Percentiles rank a stretch among this genome's conserved stretches.
Evolutionary conservation across 2,329 filamentous ascomycete species (phyloP).

Genomic region (Orbilia blumenaviensis): DNA sequence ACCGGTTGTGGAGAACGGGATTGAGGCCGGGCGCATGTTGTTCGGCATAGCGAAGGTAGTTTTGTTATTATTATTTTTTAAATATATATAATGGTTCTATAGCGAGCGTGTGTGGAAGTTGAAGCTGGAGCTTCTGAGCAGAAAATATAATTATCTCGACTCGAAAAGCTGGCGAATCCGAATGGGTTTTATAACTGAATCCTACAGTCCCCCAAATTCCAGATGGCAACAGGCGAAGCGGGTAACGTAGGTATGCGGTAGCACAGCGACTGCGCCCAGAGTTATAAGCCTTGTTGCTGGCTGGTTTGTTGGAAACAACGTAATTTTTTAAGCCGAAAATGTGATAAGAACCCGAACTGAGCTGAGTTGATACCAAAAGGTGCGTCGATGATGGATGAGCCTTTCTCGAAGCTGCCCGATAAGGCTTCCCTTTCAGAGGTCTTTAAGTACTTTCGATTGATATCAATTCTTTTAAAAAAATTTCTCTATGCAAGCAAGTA

Average conservation of each 20-base stretch:
- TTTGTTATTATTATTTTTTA: too few species aligned
- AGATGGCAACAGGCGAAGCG: neutral
- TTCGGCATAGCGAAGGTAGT: too few species aligned
- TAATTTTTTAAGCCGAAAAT: slow-evolving; percentile 4
- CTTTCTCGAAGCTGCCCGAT: neutral
- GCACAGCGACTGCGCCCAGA: slow-evolving; percentile 11
- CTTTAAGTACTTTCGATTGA: slow-evolving; percentile 5
- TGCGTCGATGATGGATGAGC: neutral
- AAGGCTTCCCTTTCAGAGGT: neutral
- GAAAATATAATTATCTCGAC: neutral
- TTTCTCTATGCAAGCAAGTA: neutral
- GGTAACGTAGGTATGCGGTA: slow-evolving; percentile 1
- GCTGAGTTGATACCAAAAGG: neutral
- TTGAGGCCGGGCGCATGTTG: slow-evolving; percentile 16
- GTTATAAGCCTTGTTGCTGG: slow-evolving; percentile 1
- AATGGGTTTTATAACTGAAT: neutral
- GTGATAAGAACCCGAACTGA: neutral
- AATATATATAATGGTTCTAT: neutral
- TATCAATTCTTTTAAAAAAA: neutral
- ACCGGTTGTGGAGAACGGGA: slow-evolving; percentile 29
- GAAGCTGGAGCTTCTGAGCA: too few species aligned
- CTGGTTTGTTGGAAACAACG: neutral
- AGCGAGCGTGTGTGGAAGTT: slow-evolving; percentile 1
- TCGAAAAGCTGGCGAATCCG: slow-evolving; percentile 10
- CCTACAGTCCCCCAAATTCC: neutral